Evolutionary conservation across 139 green algal genomes (phyloP), one percentile per base, ranked within the genome.

Genomic region (Mychonastes homosphaera): DNA sequence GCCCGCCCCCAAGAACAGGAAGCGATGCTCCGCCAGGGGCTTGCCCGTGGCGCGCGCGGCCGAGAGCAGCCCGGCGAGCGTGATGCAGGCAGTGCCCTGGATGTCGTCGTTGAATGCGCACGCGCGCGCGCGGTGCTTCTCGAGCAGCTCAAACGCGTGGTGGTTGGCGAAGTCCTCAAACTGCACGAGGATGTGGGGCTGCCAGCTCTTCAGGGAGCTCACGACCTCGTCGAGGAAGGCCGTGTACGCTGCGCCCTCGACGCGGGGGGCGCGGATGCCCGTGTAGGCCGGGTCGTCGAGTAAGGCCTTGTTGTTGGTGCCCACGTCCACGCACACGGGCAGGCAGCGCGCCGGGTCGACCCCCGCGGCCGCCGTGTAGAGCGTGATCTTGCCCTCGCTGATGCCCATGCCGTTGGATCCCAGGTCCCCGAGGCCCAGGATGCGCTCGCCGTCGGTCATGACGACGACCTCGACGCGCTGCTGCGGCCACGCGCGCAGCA

Each of bases 21-120:
- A 62, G 6, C 56, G 53, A 47, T 78, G 69, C 2, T 70, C 39
- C 28, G 19, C 45, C 41, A 83, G 63, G 2, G 62, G 61, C 24
- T 43, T 29, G 24, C 61, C 44, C 3, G 63, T 79, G 21, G 74
- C 69, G 5, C 82, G 59, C 45, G 87, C 70, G 15, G 81, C 80
- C 0, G 64, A 68, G 29, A 95, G 74, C 35, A 96, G 16, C 0
- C 79, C 84, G 2, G 86, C 81, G 40, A 95, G 63, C 3, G 77
- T 80, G 38, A 96, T 83, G 62, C 70, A 75, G 0, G 87, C 87
- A 1, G 87, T 95, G 44, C 82, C 84, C 64, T 93, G 79, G 27
- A 82, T 79, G 54, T 92, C 85, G 45, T 94, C 86, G 67, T 94
- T 94, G 65, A 94, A 94, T 35, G 61, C 81, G 58, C 74, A 79